Evolutionary conservation across 2,329 filamentous ascomycete species (phyloP).

Genomic region (Mollisia scopiformis): DNA sequence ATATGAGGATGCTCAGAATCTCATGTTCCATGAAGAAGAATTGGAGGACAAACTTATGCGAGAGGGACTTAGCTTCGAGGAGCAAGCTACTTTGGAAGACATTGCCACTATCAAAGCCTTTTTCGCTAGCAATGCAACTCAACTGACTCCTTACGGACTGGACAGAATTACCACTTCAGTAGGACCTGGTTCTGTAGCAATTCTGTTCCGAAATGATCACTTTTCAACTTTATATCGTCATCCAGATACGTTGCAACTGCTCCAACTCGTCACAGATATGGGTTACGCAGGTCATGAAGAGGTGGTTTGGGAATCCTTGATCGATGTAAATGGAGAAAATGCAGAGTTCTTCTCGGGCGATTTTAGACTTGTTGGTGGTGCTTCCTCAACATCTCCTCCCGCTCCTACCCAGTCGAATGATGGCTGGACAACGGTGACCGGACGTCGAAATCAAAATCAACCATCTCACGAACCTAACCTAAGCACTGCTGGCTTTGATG

Average conservation of each 20-base stretch:
- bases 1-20: conserved; percentile 89
- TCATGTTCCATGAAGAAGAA: conserved; percentile 88
- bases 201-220: conserved; percentile 95
- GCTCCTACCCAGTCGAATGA: conserved; percentile 9
- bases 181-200: conserved; percentile 78
- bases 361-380: conserved; percentile 79
- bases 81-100: conserved; percentile 82
- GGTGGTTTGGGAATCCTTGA: conserved; percentile 93
- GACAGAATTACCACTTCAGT: conserved; percentile 72
- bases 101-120: conserved; percentile 85
- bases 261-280: conserved; percentile 88
- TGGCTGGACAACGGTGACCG: conserved; percentile 28
- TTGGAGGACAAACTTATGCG: conserved; percentile 76
- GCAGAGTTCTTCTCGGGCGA: conserved; percentile 89
- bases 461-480: conserved; percentile 13
- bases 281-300: conserved; percentile 88
- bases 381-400: conserved; percentile 16
- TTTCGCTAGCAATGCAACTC: conserved; percentile 78
- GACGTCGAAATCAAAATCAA: conserved; percentile 13
- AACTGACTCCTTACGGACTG: conserved; percentile 82
- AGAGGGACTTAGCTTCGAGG: conserved; percentile 66
- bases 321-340: conserved; percentile 82
- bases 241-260: conserved; percentile 72
- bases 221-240: conserved; percentile 95
- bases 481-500: too few relatives aligned